These are phyloP conservation scores for Schizochytrium sp. DNA, from an alignment of 108 stramenopile genomes.

Conservation along the genomic window DNA sequence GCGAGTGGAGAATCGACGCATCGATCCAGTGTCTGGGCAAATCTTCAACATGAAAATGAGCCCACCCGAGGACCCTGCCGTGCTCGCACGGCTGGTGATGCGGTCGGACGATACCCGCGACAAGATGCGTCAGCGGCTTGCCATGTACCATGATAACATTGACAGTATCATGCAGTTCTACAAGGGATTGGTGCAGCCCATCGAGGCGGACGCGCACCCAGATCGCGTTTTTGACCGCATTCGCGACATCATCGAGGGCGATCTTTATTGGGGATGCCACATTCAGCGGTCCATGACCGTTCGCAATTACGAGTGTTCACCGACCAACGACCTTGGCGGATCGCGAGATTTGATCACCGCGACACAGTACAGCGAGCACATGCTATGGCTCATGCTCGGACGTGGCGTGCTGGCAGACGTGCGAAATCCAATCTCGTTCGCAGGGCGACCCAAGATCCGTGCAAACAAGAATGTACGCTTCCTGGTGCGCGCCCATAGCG, in stretches of 20 bases:
- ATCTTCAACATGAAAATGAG: conserved; percentile 89
- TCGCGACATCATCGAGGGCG: conserved; percentile 31
- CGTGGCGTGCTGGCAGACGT: not conserved
- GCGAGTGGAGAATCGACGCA: conserved; percentile 84
- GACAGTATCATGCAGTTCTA: conserved; percentile 66
- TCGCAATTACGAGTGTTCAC: not conserved
- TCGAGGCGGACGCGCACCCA: conserved; percentile 64
- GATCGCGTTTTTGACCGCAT: conserved; percentile 54
- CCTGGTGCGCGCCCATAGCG: not conserved
- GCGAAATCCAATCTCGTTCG: not conserved
- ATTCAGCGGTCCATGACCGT: not conserved
- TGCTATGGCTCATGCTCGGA: not conserved
- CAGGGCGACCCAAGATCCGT: too few relatives aligned
- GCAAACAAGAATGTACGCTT: not conserved
- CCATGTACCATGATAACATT: conserved; percentile 77
- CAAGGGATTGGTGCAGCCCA: conserved; percentile 58
- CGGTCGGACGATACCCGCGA: conserved; percentile 91
- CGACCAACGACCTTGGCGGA: not conserved
- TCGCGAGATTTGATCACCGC: not conserved
- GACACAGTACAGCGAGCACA: not conserved
- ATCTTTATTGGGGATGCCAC: not conserved
- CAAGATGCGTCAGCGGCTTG: conserved; percentile 79
- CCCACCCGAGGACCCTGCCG: conserved; percentile 69
- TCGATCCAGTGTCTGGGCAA: conserved; percentile 85
- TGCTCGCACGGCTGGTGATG: conserved; percentile 63